Conservation (phyloP, 768 basidiomycete genomes). For the Hortiboletus campestris region DNA sequence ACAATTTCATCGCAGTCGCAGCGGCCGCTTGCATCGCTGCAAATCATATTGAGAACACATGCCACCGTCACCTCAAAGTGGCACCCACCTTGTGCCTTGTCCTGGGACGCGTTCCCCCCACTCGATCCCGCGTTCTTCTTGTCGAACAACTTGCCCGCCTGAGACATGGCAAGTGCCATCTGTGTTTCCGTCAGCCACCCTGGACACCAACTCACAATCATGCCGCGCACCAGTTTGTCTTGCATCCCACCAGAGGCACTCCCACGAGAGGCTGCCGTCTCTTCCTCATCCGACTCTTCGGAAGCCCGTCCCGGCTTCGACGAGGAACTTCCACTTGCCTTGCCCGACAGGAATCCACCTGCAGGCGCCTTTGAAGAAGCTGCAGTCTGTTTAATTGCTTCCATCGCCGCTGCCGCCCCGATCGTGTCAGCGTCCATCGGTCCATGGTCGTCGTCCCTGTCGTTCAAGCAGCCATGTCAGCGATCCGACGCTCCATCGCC, state of each 20-base stretch:
- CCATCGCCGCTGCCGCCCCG: conserved; percentile 31
- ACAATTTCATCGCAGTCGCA: conserved; percentile 30
- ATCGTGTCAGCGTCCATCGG: conserved; percentile 29
- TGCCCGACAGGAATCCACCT: conserved; percentile 17
- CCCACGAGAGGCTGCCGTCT: neutral
- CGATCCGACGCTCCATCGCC: neutral
- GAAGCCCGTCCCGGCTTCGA: neutral
- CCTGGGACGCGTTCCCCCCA: conserved; percentile 10
- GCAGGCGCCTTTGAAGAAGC: conserved; percentile 12
- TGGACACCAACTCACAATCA: neutral
- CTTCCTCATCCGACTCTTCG: conserved; percentile 3
- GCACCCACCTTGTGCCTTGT: conserved; percentile 28
- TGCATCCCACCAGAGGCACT: conserved; percentile 22
- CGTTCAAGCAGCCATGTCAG: neutral
- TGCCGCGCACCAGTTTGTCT: conserved; percentile 28
- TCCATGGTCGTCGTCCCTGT: conserved; percentile 18
- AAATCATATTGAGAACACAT: neutral
- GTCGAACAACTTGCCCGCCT: conserved; percentile 32
- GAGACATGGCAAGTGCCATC: conserved; percentile 33
- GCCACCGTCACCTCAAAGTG: neutral
- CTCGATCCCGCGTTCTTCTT: conserved; percentile 28
- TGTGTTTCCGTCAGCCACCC: conserved; percentile 1
- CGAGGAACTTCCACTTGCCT: neutral
- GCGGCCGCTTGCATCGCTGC: conserved; percentile 34
- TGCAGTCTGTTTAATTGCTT: conserved; percentile 30